Evolutionary conservation across 805 yeast genomes (phyloP), one percentile per base, ranked within the genome.

Genomic region (Metschnikowia lachancei): DNA sequence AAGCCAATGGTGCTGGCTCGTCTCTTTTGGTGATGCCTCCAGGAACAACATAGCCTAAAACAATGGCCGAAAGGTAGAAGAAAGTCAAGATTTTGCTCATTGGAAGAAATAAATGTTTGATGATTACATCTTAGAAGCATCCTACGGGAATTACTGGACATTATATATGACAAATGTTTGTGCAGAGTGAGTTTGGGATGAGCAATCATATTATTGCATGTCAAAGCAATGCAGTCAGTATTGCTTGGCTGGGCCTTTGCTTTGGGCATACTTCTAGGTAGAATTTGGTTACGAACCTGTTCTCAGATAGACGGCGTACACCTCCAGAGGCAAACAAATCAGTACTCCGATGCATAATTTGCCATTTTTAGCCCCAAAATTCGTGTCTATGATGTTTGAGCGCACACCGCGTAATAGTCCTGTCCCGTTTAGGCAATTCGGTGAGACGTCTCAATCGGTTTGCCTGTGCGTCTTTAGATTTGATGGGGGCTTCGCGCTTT

Each of bases 1-100:
- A 36, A 20, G 32, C 28, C 41, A 45, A 29, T 1, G 49, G 47
- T 4, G 39, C 36, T 10, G 45, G 45, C 16, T 20, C 34, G 19
- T 32, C 35, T 32, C 19, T 32, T n/a, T 16, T 16, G 7, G 12
- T 18, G n/a, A 10, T 22, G 24, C 24, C 19, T 10, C 14, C 35
- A 32, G 35, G 19, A 14, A 32, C 35, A 14, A 16, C 35, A 14
- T 14, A 16, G 11, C 35, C 35, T 5, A 14, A 14, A 5, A 16
- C 35, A 6, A 32, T 11, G 19, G 19, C 35, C 4, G 35, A 14
- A 32, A 32, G 35, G 19, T 14, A 16, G 11, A 32, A 16, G 14
- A 32, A 11, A 3, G 35, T 14, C 7, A 32, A 10, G 4, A 32
- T 14, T 32, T 32, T 14, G 14, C 11, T 14, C 35, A 32, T 32